phyloP scores from a whole-genome alignment of 495 filamentous ascomycete species.

The Penicillium cataractarum region DNA sequence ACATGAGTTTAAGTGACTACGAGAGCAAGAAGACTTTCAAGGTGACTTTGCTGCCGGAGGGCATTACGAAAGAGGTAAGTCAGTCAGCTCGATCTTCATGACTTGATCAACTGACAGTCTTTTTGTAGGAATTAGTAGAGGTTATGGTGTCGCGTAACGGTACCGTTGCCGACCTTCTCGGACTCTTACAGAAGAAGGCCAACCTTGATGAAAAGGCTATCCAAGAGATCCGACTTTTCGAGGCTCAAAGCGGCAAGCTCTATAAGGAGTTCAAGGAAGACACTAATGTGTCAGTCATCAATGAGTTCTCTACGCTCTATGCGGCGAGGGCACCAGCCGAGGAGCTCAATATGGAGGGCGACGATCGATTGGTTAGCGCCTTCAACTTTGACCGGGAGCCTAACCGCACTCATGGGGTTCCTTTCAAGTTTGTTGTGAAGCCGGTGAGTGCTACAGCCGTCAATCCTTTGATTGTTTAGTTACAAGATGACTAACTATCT shows the following conservation, averaged over 20 bases:
- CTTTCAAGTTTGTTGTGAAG: constrained; percentile 88
- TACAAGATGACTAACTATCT: constrained; percentile 25
- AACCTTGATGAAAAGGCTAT: constrained; percentile 73
- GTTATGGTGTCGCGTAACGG: constrained; percentile 84
- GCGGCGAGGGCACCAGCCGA: constrained; percentile 83
- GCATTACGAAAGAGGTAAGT: constrained; percentile 84
- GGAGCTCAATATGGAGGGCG: constrained; percentile 62
- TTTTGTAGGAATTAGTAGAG: constrained; percentile 56
- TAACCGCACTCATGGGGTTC: constrained; percentile 75
- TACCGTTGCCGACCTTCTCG: constrained; percentile 72
- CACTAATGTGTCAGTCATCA: constrained; percentile 69
- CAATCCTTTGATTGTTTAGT: neutral
- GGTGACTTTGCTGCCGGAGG: constrained; percentile 83
- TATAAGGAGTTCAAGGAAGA: constrained; percentile 70
- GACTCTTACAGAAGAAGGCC: constrained; percentile 75
- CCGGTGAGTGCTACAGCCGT: constrained; percentile 64
- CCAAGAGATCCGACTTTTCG: constrained; percentile 73
- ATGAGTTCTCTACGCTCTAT: constrained; percentile 82
- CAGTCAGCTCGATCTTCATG: neutral
- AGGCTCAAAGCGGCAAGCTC: constrained; percentile 76
- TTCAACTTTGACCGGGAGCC: constrained; percentile 93
- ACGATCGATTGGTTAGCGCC: constrained; percentile 67
- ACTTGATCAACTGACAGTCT: constrained; percentile 24
- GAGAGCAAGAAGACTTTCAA: constrained; percentile 87
- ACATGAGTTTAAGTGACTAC: constrained; percentile 89